A percentile compares a stretch with the other conserved stretches of the same genome.
These are phyloP conservation scores for Chytriomyces sp. DNA, from an alignment of 192 early-diverging fungal genomes.

Conservation along the genomic window DNA sequence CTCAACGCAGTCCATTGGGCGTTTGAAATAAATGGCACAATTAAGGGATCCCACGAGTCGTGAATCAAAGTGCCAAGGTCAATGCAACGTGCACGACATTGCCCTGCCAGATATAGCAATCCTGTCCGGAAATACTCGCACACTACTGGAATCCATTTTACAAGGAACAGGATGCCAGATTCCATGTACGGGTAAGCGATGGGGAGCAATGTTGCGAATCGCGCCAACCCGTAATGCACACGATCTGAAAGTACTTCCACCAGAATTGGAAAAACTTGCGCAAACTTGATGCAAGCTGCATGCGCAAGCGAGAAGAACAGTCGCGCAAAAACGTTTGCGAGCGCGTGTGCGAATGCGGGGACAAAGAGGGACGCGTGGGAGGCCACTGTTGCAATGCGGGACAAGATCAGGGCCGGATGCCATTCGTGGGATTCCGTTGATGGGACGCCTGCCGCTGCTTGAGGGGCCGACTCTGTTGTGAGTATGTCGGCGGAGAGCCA, in stretches of 20 bases:
- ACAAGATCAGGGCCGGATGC: background rate
- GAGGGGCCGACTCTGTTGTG: background rate
- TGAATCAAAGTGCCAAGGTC: background rate
- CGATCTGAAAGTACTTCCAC: background rate
- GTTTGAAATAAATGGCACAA: slow-evolving; percentile 8
- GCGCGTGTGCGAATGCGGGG: slow-evolving; percentile 7
- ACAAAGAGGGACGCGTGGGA: background rate
- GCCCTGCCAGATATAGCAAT: background rate
- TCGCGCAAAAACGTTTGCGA: slow-evolving; percentile 18
- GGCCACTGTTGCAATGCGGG: background rate
- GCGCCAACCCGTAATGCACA: background rate
- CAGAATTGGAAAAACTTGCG: background rate
- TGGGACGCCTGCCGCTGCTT: background rate
- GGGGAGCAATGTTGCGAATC: background rate
- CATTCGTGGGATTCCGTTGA: background rate
- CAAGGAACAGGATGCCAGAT: background rate
- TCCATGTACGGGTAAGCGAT: slow-evolving; percentile 6
- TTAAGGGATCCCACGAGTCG: slow-evolving; percentile 26
- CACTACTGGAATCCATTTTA: background rate
- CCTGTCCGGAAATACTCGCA: background rate
- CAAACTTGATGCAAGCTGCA: background rate
- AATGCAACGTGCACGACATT: background rate
- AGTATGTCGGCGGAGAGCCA: background rate
- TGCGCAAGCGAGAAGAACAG: background rate
- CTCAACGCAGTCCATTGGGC: no score